These are phyloP conservation scores for Epichloe sibirici DNA, from an alignment of 2,329 filamentous ascomycete species.

Conservation along the genomic window DNA sequence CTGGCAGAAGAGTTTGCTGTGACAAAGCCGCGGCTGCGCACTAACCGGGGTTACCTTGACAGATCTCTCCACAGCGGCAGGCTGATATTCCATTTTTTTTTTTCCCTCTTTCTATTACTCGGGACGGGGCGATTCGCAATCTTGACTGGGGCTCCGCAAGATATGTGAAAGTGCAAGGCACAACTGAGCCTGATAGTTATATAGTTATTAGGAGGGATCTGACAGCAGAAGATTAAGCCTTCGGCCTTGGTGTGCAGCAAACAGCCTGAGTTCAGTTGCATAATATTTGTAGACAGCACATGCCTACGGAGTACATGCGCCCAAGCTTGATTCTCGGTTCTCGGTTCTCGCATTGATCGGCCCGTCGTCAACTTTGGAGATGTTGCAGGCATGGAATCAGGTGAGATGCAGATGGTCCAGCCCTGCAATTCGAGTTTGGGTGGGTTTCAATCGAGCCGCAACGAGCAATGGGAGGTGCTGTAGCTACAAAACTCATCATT, in stretches of 20 bases:
- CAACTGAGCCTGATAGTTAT: not conserved
- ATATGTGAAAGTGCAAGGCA: not conserved
- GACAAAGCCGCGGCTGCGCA: not conserved
- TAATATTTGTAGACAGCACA: not conserved
- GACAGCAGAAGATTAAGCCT: not conserved
- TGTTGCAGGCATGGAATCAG: not conserved
- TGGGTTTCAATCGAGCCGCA: not conserved
- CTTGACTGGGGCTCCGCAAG: not conserved
- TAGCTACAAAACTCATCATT: not conserved
- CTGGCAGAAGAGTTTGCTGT: not conserved
- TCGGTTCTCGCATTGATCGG: not conserved
- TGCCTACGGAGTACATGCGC: not conserved
- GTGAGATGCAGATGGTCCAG: not conserved
- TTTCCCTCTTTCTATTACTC: not conserved
- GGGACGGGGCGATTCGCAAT: not conserved
- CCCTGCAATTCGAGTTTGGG: not conserved
- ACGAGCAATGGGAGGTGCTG: too few relatives aligned
- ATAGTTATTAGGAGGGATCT: not conserved
- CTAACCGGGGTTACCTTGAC: not conserved
- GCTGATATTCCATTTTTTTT: not conserved
- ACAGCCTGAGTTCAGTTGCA: not conserved
- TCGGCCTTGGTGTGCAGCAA: not conserved
- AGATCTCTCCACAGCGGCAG: conserved; percentile 1
- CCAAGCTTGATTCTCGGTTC: not conserved
- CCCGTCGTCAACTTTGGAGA: not conserved